A percentile compares a stretch with the other conserved stretches of the same genome.
Conservation (phyloP, 768 basidiomycete genomes). For the Collybiopsis confluens region DNA sequence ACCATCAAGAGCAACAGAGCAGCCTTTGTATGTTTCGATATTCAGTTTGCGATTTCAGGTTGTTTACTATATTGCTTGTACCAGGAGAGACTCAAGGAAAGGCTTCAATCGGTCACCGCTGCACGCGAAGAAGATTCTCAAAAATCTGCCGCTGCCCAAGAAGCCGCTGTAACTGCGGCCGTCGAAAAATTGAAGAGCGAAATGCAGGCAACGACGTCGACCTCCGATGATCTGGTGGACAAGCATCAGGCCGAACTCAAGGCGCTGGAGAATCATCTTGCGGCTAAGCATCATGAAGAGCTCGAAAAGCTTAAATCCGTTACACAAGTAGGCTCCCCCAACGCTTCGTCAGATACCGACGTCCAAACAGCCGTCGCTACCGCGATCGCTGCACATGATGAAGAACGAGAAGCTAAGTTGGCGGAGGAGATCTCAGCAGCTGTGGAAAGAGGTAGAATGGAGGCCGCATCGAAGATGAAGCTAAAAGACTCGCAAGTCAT, state of each 20-base stretch:
- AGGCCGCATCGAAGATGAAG: conserved; percentile 55
- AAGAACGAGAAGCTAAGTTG: conserved; percentile 41
- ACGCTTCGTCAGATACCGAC: conserved; percentile 25
- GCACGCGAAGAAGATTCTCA: conserved; percentile 44
- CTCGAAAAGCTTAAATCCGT: conserved; percentile 44
- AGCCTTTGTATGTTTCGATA: conserved; percentile 3
- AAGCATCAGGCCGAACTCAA: conserved; percentile 60
- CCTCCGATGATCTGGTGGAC: conserved; percentile 25
- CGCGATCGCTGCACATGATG: conserved; percentile 46
- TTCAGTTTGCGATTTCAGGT: neutral
- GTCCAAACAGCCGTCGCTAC: conserved; percentile 46
- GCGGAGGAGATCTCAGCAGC: conserved; percentile 59
- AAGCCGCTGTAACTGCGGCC: conserved; percentile 50
- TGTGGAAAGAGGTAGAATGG: conserved; percentile 65
- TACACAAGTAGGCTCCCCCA: conserved; percentile 29
- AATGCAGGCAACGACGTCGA: conserved; percentile 20
- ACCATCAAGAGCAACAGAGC: conserved; percentile 33
- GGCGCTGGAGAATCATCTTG: conserved; percentile 48
- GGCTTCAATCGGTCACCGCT: conserved; percentile 50
- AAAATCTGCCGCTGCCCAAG: conserved; percentile 36
- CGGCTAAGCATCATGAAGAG: conserved; percentile 47
- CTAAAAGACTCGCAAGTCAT: conserved; percentile 71
- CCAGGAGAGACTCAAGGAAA: conserved; percentile 61
- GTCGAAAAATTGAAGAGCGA: conserved; percentile 53
- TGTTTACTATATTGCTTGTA: neutral